Evolutionary conservation across 1,139 yeast species (phyloP).

Genomic region (Hansenula sp.): DNA sequence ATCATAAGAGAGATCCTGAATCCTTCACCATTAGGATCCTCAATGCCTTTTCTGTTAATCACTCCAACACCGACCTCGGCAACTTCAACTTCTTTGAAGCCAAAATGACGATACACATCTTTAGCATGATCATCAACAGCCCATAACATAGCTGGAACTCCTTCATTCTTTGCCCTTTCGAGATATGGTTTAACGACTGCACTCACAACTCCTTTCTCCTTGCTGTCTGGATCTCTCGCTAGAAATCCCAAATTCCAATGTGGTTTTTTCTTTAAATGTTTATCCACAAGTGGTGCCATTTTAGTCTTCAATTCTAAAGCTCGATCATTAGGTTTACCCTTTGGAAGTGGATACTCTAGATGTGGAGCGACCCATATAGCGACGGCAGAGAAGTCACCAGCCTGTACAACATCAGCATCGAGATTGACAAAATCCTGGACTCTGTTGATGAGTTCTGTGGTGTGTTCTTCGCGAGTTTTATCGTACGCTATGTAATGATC

Average conservation of each 20-base stretch:
- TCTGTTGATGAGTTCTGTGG: background rate
- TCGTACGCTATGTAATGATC: background rate
- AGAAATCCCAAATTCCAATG: slow-evolving; percentile 13
- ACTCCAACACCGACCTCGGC: slow-evolving; percentile 7
- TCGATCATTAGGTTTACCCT: background rate
- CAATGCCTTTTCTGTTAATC: slow-evolving; percentile 3
- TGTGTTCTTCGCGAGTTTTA: background rate
- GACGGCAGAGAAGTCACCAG: slow-evolving; percentile 13
- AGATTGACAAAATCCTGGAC: slow-evolving; percentile 4
- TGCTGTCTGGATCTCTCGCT: slow-evolving; percentile 11
- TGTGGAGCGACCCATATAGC: slow-evolving; percentile 17
- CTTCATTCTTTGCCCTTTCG: slow-evolving; percentile 6
- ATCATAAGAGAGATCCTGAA: slow-evolving; percentile 7
- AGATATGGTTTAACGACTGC: slow-evolving; percentile 15
- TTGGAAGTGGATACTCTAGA: background rate
- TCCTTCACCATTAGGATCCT: slow-evolving; percentile 7
- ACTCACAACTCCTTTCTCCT: slow-evolving; percentile 11
- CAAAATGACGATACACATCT: slow-evolving; percentile 17
- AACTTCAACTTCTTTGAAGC: slow-evolving; percentile 11
- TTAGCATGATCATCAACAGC: slow-evolving; percentile 16
- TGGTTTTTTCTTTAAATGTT: slow-evolving; percentile 5
- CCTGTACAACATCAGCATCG: slow-evolving; percentile 8
- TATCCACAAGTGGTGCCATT: background rate
- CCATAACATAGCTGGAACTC: slow-evolving; percentile 10
- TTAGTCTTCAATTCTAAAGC: background rate